phyloP scores from a whole-genome alignment of 1,284 basidiomycete genomes.

The Pseudozyma sp. region DNA sequence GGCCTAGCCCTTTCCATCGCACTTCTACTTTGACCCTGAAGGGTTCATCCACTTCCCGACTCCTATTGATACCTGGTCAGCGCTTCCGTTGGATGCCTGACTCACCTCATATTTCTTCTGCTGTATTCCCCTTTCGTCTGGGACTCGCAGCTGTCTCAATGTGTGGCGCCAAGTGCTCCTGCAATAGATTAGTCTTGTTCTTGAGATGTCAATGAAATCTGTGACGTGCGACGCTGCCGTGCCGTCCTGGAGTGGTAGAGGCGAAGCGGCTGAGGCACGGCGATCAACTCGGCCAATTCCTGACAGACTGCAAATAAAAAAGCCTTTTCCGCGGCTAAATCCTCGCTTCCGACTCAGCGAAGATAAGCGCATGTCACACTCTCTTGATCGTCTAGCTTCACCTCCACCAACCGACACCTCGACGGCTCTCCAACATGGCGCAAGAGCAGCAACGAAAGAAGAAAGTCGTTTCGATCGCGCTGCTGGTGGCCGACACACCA shows the following conservation, averaged over 20 bases:
- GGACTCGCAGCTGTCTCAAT: too few species aligned
- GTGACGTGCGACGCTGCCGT: too few species aligned
- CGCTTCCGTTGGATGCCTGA: not conserved
- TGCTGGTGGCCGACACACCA: slow-evolving; percentile 62
- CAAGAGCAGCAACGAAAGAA: slow-evolving; percentile 37
- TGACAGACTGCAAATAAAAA: not conserved
- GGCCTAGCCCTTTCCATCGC: not conserved
- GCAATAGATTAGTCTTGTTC: too few species aligned
- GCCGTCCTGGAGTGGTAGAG: too few species aligned
- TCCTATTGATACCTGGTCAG: slow-evolving; percentile 31
- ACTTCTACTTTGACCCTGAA: too few species aligned
- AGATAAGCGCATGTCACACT: slow-evolving; percentile 3
- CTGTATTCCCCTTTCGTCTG: not conserved
- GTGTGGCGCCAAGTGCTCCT: too few species aligned
- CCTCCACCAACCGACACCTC: slow-evolving; percentile 4
- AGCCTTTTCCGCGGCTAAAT: slow-evolving; percentile 7
- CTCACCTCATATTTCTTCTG: not conserved
- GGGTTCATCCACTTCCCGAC: slow-evolving; percentile 17
- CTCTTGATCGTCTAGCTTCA: not conserved
- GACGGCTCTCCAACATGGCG: slow-evolving; percentile 11
- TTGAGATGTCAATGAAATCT: not conserved
- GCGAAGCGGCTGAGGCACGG: not conserved
- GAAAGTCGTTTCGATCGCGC: slow-evolving; percentile 55
- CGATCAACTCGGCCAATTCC: slow-evolving; percentile 8
- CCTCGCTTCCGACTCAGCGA: not conserved